A percentile compares a stretch with the other conserved stretches of the same genome.
Evolutionary conservation across 2,329 filamentous ascomycete genomes (phyloP).

Genomic region (Penicillium sp.): DNA sequence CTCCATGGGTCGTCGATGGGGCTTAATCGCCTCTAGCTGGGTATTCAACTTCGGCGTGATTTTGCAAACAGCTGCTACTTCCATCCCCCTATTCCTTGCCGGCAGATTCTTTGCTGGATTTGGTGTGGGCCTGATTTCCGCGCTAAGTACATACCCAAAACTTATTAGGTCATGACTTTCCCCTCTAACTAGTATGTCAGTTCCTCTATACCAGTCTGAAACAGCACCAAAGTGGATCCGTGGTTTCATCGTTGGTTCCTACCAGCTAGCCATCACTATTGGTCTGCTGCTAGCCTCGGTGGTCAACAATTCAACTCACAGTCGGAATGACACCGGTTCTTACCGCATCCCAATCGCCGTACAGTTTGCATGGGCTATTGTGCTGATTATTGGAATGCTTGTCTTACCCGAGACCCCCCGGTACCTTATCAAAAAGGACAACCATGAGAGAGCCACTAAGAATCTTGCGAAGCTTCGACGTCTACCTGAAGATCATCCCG

Average conservation of each 20-base stretch:
- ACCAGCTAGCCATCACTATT: constrained; percentile 78
- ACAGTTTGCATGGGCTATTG: constrained; percentile 76
- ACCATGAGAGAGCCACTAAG: constrained; percentile 61
- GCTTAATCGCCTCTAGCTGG: constrained; percentile 40
- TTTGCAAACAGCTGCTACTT: constrained; percentile 35
- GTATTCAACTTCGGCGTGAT: constrained; percentile 40
- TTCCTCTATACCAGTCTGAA: constrained; percentile 74
- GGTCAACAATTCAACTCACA: constrained; percentile 69
- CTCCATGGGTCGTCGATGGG: constrained; percentile 40
- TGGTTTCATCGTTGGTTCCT: constrained; percentile 72
- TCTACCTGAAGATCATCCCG: constrained; percentile 64
- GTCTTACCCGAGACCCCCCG: constrained; percentile 80
- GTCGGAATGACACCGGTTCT: constrained; percentile 60
- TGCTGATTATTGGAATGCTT: constrained; percentile 69
- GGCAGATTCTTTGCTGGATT: constrained; percentile 51
- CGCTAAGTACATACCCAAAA: constrained; percentile 31
- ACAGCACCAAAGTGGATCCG: constrained; percentile 71
- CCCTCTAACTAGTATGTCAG: constrained; percentile 1
- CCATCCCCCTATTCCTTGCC: constrained; percentile 44
- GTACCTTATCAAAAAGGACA: constrained; percentile 76
- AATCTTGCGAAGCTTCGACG: constrained; percentile 69
- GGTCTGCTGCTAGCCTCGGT: constrained; percentile 71
- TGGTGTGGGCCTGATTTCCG: constrained; percentile 76
- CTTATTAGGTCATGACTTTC: background rate
- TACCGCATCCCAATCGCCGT: constrained; percentile 79